Percentiles rank a stretch among this genome's conserved stretches.
Conservation (phyloP, 2,329 filamentous ascomycete species). For the Cordyceps tenuipes region DNA sequence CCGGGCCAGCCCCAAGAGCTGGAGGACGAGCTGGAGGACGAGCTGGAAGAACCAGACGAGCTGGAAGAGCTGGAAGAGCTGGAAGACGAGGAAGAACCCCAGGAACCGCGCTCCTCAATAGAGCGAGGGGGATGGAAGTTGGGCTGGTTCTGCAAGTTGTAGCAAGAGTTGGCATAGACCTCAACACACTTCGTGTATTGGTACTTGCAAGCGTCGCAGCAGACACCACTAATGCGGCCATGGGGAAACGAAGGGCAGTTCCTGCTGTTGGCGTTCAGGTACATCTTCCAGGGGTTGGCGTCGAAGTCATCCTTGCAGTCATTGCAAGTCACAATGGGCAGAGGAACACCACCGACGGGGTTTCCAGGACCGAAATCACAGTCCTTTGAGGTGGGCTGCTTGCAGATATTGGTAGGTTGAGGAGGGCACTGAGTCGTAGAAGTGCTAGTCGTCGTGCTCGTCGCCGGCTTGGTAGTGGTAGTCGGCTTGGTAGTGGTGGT, state of each 20-base stretch:
- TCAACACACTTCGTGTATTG: slow-evolving; percentile 41
- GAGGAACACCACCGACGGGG: slow-evolving; percentile 41
- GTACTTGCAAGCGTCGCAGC: slow-evolving; percentile 43
- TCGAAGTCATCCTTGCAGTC: slow-evolving; percentile 36
- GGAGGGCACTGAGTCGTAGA: slow-evolving; percentile 32
- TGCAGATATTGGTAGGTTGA: slow-evolving; percentile 43
- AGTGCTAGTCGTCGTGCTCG: slow-evolving; percentile 18
- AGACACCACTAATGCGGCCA: slow-evolving; percentile 30
- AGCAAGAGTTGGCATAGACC: slow-evolving; percentile 43
- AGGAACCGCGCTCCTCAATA: not conserved
- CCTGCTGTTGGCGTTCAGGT: slow-evolving; percentile 33
- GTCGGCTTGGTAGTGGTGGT: slow-evolving; percentile 22
- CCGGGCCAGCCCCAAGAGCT: slow-evolving; percentile 7
- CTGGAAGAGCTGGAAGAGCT: slow-evolving; percentile 7
- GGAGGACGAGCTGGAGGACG: slow-evolving; percentile 1
- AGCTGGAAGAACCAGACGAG: not conserved
- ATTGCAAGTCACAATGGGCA: slow-evolving; percentile 48
- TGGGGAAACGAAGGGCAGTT: slow-evolving; percentile 38
- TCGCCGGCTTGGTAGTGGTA: slow-evolving; percentile 23
- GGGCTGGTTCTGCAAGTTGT: slow-evolving; percentile 21
- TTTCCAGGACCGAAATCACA: slow-evolving; percentile 60
- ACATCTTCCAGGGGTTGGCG: slow-evolving; percentile 43
- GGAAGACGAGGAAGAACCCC: not conserved
- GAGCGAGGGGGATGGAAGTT: slow-evolving; percentile 15
- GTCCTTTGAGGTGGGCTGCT: slow-evolving; percentile 44